These are phyloP conservation scores for Candida glucosophila DNA, from an alignment of 1,139 yeast species.

Conservation along the genomic window DNA sequence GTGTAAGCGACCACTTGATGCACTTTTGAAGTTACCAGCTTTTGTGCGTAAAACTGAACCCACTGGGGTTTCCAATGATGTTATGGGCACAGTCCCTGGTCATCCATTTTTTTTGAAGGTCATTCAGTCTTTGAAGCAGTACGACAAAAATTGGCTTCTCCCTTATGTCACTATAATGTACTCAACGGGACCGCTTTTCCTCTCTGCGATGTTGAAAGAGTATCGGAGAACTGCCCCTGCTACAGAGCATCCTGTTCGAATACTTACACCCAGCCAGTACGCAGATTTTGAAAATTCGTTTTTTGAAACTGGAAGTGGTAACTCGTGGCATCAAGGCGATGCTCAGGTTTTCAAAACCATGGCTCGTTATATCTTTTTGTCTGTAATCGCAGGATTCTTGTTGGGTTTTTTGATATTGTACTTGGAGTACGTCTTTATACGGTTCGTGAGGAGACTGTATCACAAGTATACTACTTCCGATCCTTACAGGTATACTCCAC, in stretches of 20 bases:
- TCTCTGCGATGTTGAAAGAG: constrained; percentile 81
- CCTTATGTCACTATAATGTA: constrained; percentile 92
- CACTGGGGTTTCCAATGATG: constrained; percentile 87
- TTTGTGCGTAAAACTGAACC: constrained; percentile 84
- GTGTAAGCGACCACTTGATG: constrained; percentile 69
- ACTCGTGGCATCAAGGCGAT: constrained; percentile 86
- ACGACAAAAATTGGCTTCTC: constrained; percentile 65
- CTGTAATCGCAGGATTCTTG: constrained; percentile 60
- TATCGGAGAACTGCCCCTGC: constrained; percentile 75
- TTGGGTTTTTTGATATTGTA: constrained; percentile 49
- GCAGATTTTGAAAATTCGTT: constrained; percentile 51
- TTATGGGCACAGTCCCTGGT: constrained; percentile 80
- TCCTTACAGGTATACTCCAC: too few relatives aligned
- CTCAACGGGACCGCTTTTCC: constrained; percentile 85
- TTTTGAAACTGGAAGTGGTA: constrained; percentile 67
- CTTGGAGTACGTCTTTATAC: constrained; percentile 57
- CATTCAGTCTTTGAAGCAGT: constrained; percentile 53
- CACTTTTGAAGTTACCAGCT: constrained; percentile 72
- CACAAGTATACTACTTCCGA: too few relatives aligned
- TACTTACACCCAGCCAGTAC: constrained; percentile 66
- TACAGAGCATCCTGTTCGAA: constrained; percentile 52
- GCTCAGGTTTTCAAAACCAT: constrained; percentile 66
- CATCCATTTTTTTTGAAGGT: constrained; percentile 80
- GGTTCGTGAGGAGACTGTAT: too few relatives aligned
- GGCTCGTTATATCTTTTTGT: constrained; percentile 61